Base-by-base conservation (phyloP, 495 filamentous ascomycete genomes). In the Daldinia childiae region DNA sequence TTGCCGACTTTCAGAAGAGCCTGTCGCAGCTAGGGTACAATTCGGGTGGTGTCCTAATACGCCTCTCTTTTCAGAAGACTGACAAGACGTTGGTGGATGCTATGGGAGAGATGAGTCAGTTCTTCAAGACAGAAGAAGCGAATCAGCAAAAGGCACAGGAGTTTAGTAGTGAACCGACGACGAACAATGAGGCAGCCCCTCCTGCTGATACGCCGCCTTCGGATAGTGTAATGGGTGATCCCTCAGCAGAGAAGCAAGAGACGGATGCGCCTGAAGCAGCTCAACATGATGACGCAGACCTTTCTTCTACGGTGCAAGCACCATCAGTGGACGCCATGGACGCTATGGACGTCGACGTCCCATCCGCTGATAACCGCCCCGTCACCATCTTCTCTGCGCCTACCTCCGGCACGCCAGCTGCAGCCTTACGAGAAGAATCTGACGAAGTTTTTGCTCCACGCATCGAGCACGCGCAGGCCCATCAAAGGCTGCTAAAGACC, bases 1-100 rank as follows among this genome's bases (percentile, higher is more conserved):
- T 98, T 73, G 84, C 84, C 17, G 94, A 97, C 74, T 79, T 98
- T 58, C 92, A 97, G 76, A 95, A 95, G 82, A 93, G 91, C 0
- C 77, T 98, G 29, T 88, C 88, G n/a, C 91, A 97, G 73, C 80
- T 97, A 32, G 95, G 95, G 0, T 90, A 94, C 73, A 96, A 92
- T 75, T 89, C 87, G 55, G 95, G 95, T 5, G 92, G 86, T 77
- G 87, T 91, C 4, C 79, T 96, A n/a, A 81, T 98, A 34, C 84
- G 91, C 26, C 81, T 98, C 38, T 88, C 83, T 59, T 98, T 94
- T 80, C 87, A 84, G 72, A 84, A 82, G 60, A 95, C 92, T 6
- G 87, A 91, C 27, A 88, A 88, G 65, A 93, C 94, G 7, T 82
- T 98, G 24, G 93, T 93, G 71, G 91, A 93, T 69, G 95, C 95